phyloP scores from a whole-genome alignment of 1,284 basidiomycete species.

The Waitea zeae region DNA sequence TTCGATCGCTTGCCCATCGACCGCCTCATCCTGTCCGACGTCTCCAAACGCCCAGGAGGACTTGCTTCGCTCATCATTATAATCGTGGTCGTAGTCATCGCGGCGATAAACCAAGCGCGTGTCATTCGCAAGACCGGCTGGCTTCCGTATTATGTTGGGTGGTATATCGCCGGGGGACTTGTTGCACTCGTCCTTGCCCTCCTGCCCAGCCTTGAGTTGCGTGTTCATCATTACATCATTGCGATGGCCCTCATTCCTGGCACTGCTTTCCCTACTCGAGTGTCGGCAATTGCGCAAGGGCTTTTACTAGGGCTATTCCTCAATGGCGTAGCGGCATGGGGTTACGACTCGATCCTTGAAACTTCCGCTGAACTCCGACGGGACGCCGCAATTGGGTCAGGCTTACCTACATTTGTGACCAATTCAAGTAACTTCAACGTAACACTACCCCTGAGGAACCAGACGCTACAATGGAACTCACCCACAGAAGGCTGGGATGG shows the following conservation, averaged over 20 bases:
- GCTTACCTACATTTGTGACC: slow-evolving; percentile 56
- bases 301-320: slow-evolving; percentile 73
- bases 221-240: slow-evolving; percentile 65
- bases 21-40: slow-evolving; percentile 55
- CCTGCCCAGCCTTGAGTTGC: slow-evolving; percentile 49
- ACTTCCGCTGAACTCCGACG: slow-evolving; percentile 55
- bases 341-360: slow-evolving; percentile 67
- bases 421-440: slow-evolving; percentile 48
- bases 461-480: slow-evolving; percentile 44
- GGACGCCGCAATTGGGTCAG: slow-evolving; percentile 56
- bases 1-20: slow-evolving; percentile 57
- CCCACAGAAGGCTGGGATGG: slow-evolving; percentile 51
- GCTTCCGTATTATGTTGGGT: slow-evolving; percentile 55
- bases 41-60: slow-evolving; percentile 50
- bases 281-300: slow-evolving; percentile 65
- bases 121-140: slow-evolving; percentile 74
- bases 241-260: slow-evolving; percentile 62
- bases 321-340: slow-evolving; percentile 63
- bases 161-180: slow-evolving; percentile 55
- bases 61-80: slow-evolving; percentile 59
- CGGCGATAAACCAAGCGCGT: slow-evolving; percentile 63
- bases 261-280: slow-evolving; percentile 67
- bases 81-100: slow-evolving; percentile 37
- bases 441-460: slow-evolving; percentile 33
- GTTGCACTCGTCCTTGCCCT: slow-evolving; percentile 48